Base-by-base conservation (phyloP, 1,139 yeast genomes). In the Scheffersomyces cryptocercus region DNA sequence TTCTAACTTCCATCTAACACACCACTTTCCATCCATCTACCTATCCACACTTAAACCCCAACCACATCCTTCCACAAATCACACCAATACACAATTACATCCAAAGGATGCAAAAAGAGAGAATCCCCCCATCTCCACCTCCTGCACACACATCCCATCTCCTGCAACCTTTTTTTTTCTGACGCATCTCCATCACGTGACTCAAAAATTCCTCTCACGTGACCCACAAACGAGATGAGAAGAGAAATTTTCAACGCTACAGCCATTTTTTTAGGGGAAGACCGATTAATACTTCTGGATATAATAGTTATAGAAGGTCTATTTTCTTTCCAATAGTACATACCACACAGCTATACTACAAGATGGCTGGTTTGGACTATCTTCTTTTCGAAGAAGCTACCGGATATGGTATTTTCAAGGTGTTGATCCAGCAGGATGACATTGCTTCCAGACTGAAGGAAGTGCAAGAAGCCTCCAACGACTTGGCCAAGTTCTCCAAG, bases 371-470 rank as follows among this genome's bases (percentile, higher is more conserved):
- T 61, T 81, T 90, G 70, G 97, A 93, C 72, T 93, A 84, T 74
- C 84, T 93, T 70, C 86, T 93, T 64, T 93, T 87, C 68, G 99
- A 93, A 79, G 98, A 93, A 78, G 97, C 99, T 50, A 90, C 99
- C 44, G 99, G 99, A 55, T 93, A 93, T 70, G 98, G 96, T 56
- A 80, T 93, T 62, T 93, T 91, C 83, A 88, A 93, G 72, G 98
- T 93, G 49, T 82, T 85, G 59, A 77, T 89, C 56, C 96, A 90
- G 73, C 97, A 93, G 62, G 99, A 95, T 73, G 93, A 88, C 64
- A 82, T 93, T 55, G 96, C 97, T 42, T 81, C 96, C 39, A 84
- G 95, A 67, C 78, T 88, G 72, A 84, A 86, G 68, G 99, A 95
- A 71, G 99, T 95, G 35, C 98, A 93, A 75, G 85, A 84, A 59